A percentile compares a stretch with the other conserved stretches of the same genome.
Conservation (phyloP, 805 yeast genomes). For the Yarrowia porcina region DNA sequence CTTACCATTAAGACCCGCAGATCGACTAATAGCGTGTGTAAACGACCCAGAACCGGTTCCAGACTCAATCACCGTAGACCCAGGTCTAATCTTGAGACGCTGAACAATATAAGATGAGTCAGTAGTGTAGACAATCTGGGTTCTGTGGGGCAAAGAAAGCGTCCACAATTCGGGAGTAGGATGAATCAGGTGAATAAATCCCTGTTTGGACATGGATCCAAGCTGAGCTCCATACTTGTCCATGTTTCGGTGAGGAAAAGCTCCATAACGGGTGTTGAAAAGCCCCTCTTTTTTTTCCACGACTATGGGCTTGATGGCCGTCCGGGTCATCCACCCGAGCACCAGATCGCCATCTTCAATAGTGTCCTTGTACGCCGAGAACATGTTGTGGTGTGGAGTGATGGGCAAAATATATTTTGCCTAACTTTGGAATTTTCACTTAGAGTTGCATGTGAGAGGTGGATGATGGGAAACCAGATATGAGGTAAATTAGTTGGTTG, state of each 20-base stretch:
- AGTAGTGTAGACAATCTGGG: constrained; percentile 95
- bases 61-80: constrained; percentile 84
- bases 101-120: constrained; percentile 91
- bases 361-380: constrained; percentile 57
- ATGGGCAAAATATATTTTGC: neutral
- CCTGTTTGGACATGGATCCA: constrained; percentile 59
- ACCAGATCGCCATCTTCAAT: constrained; percentile 86
- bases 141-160: constrained; percentile 90
- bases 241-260: constrained; percentile 80
- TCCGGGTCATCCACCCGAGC: constrained; percentile 79
- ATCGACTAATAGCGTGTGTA: constrained; percentile 86
- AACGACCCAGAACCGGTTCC: constrained; percentile 98
- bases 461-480: no score
- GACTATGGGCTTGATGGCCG: constrained; percentile 68
- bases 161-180: constrained; percentile 98
- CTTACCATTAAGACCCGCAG: constrained; percentile 58
- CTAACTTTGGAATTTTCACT: neutral
- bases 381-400: constrained; percentile 36
- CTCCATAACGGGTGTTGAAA: constrained; percentile 79
- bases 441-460: neutral
- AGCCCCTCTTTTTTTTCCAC: constrained; percentile 58
- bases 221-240: constrained; percentile 84
- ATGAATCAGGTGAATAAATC: constrained; percentile 80
- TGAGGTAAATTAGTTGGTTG: no score
- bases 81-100: constrained; percentile 67